These are phyloP conservation scores for Digitaria exilis DNA, from an alignment of 202 grass and related monocot genomes.

Conservation along the genomic window DNA sequence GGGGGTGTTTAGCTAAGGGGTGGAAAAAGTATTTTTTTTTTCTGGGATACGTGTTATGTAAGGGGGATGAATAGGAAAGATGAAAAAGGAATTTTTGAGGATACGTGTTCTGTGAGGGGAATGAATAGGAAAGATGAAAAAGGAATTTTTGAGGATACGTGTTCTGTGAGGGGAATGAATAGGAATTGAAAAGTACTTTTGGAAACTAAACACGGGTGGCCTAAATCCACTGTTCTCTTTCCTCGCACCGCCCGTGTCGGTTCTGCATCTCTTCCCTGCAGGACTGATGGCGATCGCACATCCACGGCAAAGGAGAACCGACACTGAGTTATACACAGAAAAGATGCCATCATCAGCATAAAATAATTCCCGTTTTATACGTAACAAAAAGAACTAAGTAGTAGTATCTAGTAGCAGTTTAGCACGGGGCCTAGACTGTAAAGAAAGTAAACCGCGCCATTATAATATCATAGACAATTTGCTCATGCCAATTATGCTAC, in stretches of 20 bases:
- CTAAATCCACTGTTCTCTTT: not conserved
- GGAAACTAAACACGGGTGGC: no score
- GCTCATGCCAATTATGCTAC: not conserved
- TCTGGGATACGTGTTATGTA: no score
- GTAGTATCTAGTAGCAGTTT: no score
- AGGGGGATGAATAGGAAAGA: no score
- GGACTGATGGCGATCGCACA: slow-evolving; percentile 1
- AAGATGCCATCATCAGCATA: not conserved
- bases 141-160: no score
- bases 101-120: no score
- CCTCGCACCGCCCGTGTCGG: not conserved
- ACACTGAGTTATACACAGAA: not conserved
- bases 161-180: no score
- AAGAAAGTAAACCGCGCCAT: not conserved
- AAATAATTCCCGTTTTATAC: not conserved
- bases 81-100: no score
- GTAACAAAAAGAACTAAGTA: not conserved
- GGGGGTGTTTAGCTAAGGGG: no score
- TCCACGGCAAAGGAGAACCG: not conserved
- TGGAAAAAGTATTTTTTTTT: no score
- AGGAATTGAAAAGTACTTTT: no score
- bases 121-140: no score
- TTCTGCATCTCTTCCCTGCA: not conserved
- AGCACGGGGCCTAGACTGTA: not conserved
- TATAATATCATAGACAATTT: not conserved